A percentile compares a stretch with the other conserved stretches of the same genome.
Conservation (phyloP, 768 basidiomycete species). For the Kwoniella europaea region DNA sequence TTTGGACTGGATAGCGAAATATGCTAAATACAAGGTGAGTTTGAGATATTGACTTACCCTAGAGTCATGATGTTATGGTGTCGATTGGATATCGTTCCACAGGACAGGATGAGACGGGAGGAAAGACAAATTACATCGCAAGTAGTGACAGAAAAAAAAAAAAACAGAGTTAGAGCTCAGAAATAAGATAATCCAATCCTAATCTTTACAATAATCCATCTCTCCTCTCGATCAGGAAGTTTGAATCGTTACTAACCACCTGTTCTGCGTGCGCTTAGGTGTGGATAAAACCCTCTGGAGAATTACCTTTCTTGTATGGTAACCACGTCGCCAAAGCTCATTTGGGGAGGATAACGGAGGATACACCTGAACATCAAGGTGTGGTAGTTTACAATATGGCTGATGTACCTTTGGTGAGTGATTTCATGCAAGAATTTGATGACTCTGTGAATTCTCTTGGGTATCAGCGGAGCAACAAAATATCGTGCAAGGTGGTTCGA, state of each 20-base stretch:
- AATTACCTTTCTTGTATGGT: conserved; percentile 98
- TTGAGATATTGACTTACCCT: background rate
- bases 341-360: conserved; percentile 97
- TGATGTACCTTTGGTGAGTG: conserved; percentile 89
- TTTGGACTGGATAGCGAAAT: conserved; percentile 89
- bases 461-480: no score
- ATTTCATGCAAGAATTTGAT: no score
- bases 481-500: no score
- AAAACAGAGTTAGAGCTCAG: no score
- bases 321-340: conserved; percentile 99
- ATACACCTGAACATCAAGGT: conserved; percentile 98
- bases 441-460: no score
- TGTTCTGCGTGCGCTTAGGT: conserved; percentile 61
- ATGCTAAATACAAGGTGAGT: conserved; percentile 94
- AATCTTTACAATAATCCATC: no score
- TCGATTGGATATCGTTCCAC: background rate
- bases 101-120: no score
- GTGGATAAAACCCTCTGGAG: conserved; percentile 99
- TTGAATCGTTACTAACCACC: background rate
- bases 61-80: background rate
- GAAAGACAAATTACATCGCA: no score
- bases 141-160: no score
- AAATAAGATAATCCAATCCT: no score
- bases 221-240: no score
- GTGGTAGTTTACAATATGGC: conserved; percentile 96